Conservation (phyloP, 2,329 filamentous ascomycete genomes). For the Alternaria hordeiaustralica region DNA sequence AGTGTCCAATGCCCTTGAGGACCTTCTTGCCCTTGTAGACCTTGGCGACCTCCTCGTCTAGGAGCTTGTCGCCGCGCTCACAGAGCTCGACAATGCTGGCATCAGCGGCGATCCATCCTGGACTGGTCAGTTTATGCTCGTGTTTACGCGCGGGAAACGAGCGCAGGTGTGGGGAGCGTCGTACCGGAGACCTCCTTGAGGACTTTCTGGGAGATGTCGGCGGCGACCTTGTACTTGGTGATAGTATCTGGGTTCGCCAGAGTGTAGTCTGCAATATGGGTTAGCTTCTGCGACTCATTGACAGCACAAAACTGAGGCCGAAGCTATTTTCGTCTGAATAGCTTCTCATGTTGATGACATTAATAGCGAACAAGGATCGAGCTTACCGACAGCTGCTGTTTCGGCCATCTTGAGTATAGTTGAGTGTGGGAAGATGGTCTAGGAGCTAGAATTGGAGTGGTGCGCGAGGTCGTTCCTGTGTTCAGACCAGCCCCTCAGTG, state of each 20-base stretch:
- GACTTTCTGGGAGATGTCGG: conserved; percentile 93
- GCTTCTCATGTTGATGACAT: not conserved
- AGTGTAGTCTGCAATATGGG: conserved; percentile 71
- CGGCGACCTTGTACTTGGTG: conserved; percentile 99
- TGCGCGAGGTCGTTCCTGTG: conserved; percentile 35
- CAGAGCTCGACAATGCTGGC: conserved; percentile 94
- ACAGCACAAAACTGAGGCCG: conserved; percentile 16
- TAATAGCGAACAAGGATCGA: not conserved
- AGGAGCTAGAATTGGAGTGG: conserved; percentile 30
- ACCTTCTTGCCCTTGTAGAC: conserved; percentile 99
- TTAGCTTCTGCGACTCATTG: conserved; percentile 36
- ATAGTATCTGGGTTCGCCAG: conserved; percentile 92
- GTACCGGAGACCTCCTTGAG: conserved; percentile 78
- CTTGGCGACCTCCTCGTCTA: conserved; percentile 92
- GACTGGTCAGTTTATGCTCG: conserved; percentile 32
- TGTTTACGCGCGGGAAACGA: conserved; percentile 3
- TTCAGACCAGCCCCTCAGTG: conserved; percentile 45
- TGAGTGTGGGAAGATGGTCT: conserved; percentile 28
- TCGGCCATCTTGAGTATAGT: conserved; percentile 45
- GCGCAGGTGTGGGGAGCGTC: conserved; percentile 6
- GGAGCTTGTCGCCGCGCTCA: conserved; percentile 91
- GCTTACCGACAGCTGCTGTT: conserved; percentile 40
- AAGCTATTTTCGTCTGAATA: conserved; percentile 10
- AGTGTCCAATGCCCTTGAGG: conserved; percentile 90
- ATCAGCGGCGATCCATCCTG: conserved; percentile 76